Base-by-base conservation (phyloP, 2,329 filamentous ascomycete genomes). In the Colletotrichum orbiculare region DNA sequence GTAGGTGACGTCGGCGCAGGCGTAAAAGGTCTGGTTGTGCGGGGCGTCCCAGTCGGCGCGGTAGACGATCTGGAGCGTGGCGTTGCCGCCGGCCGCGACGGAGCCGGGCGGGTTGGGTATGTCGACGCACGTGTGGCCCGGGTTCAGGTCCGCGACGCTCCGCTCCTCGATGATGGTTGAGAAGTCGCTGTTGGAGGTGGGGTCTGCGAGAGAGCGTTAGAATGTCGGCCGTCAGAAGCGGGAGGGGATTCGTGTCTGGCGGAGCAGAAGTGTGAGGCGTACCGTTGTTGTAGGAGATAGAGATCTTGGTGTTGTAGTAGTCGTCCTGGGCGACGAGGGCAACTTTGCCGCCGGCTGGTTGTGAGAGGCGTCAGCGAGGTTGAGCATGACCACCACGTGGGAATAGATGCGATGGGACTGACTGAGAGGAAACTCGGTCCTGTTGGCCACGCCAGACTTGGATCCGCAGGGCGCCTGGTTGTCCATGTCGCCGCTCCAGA, bases 381-480 rank as follows among this genome's bases (percentile, higher is more conserved):
- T 17, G 15, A 15, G 15, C 2, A 15, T 15, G 15, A 17, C 15
- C 2, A 17, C 2, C 15, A 25, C 25, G 25, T 25, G 25, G 25
- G 4, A 25, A 25, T 5, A 25, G 25, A 25, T 25, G 25, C 25
- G 25, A 25, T 5, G 25, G 17, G 5, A 70, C 75, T 67, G 69
- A 84, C 81, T 73, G 5, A 87, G 71, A 39, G 85, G 85, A 64
- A 86, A 87, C 3, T 79, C 71, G 2, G 84, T 86, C 60, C 85
- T 76, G 59, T 83, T 82, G 2, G 71, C 73, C 10, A 80, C 76
- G 2, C 78, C 77, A 33, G 75, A 74, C 17, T 72, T 72, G 37
- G 83, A 85, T 57, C 85, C 85, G 69, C 85, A 87, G 0, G 85
- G 85, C 2, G 80, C 77, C 11, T 72, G 81, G 69, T 86, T 86